phyloP scores from a whole-genome alignment of 192 early-diverging fungal genomes.

The Mortierella hygrophila region DNA sequence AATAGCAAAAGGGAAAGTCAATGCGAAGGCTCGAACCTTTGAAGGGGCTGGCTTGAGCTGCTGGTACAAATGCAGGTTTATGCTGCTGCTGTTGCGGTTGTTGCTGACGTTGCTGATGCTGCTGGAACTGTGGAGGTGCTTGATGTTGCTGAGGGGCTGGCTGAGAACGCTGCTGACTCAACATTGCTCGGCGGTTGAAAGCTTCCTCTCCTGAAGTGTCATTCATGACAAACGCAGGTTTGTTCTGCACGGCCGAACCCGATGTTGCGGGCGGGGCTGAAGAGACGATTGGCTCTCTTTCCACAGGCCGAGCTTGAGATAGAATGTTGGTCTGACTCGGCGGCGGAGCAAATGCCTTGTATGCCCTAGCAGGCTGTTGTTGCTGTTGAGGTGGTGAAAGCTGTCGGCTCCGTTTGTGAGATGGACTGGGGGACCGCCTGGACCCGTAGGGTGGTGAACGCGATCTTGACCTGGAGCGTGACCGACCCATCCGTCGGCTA shows the following conservation, averaged over 20 bases:
- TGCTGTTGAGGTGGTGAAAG: background rate
- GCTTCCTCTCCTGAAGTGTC: slow-evolving; percentile 79
- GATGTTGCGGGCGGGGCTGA: background rate
- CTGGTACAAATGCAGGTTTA: slow-evolving; percentile 14
- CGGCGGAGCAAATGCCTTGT: slow-evolving; percentile 56
- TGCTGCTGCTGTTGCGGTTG: background rate
- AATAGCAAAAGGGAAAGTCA: background rate
- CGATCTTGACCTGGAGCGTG: slow-evolving; percentile 31
- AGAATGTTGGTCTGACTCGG: slow-evolving; percentile 6
- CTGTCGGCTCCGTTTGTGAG: background rate
- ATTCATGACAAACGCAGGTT: slow-evolving; percentile 44
- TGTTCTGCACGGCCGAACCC: background rate
- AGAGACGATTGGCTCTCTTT: background rate
- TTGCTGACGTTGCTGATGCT: background rate
- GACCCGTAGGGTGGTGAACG: background rate
- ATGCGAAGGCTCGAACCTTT: slow-evolving; percentile 4
- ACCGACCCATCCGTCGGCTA: background rate
- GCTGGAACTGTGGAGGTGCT: background rate
- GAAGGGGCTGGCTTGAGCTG: background rate
- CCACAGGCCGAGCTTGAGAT: background rate
- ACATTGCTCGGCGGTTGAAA: slow-evolving; percentile 67
- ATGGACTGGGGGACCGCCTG: slow-evolving; percentile 11
- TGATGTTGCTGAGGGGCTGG: background rate
- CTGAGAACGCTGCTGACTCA: slow-evolving; percentile 51
- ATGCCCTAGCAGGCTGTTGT: background rate